Evolutionary conservation across 2,329 filamentous ascomycete species (phyloP), one percentile per base, ranked within the genome.

Genomic region (Aspergillus niger): DNA sequence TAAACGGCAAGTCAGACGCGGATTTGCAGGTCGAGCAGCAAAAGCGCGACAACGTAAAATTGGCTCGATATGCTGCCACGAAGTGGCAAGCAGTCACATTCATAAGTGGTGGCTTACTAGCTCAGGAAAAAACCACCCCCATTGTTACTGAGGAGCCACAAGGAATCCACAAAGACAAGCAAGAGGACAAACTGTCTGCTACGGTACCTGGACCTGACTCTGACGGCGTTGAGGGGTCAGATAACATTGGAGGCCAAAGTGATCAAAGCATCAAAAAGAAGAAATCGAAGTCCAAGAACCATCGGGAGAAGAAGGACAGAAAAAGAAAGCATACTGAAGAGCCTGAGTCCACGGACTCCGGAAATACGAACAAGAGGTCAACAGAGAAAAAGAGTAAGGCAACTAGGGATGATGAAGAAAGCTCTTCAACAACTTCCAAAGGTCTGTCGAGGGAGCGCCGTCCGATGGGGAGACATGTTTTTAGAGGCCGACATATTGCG

Each of bases 1-100:
- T 99, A 59, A 99, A 99, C 76, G 95, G 94, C 54, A 95, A 92
- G 76, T 88, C 85, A 22, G 89, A 94, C 52, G 85, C 81, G n/a
- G 84, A 87, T 52, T 80, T 95, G 38, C 84, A 89, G 74, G 84
- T 87, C 70, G 89, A 95, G 69, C 85, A 88, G 72, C 83, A 86
- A 69, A 83, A 84, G 50, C 82, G 88, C 66, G 85, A 90, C 59
- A 87, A 91, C 69, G 78, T 90, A 44, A 90, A 90, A 80, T 84
- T 91, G 70, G 87, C 86, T 63, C 80, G 88, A 49, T 96, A 92
- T 72, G 84, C 91, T 57, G 87, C 89, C 67, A 83, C 85, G 69
- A 91, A 88, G 76, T 93, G 88, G 79, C 92, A 92, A 0, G 82
- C 85, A 8, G 91, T 97, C 82, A 86, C 88, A 52, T 99, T 99